Evolutionary conservation across 805 yeast genomes (phyloP).

Genomic region (Wickerhamomyces mucosus): DNA sequence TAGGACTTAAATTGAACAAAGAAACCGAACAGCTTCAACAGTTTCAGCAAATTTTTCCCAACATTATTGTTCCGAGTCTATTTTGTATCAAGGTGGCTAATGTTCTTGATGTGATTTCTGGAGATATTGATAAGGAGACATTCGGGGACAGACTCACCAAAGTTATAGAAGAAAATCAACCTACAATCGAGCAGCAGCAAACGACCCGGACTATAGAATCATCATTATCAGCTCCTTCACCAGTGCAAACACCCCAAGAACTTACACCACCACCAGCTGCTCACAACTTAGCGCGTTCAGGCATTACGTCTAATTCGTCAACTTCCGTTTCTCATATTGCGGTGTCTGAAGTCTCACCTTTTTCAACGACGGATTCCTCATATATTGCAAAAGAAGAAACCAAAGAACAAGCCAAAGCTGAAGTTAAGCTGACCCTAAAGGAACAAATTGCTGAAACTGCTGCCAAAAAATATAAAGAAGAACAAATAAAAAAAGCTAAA

Average conservation of each 20-base stretch:
- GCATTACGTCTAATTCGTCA: conserved; percentile 5
- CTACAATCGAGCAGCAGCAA: too few relatives aligned
- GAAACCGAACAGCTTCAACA: conserved; percentile 34
- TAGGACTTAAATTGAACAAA: conserved; percentile 31
- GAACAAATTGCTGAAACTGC: conserved; percentile 32
- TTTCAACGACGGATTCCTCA: conserved; percentile 5
- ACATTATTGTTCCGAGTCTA: conserved; percentile 43
- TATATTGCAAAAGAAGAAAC: conserved; percentile 1
- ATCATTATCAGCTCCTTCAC: too few relatives aligned
- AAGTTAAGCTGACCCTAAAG: conserved; percentile 28
- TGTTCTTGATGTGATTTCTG: conserved; percentile 33
- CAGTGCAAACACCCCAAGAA: conserved; percentile 7
- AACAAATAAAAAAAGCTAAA: conserved; percentile 25
- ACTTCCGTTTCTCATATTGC: too few relatives aligned
- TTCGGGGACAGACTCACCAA: conserved; percentile 21
- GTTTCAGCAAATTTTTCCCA: conserved; percentile 50
- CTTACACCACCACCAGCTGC: conserved; percentile 3
- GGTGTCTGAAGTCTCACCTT: too few relatives aligned
- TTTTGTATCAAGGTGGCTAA: conserved; percentile 41
- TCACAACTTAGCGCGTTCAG: conserved; percentile 3
- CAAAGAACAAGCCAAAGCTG: conserved; percentile 7
- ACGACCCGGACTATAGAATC: too few relatives aligned
- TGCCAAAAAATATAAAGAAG: conserved; percentile 29
- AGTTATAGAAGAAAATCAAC: too few relatives aligned
- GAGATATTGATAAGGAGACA: conserved; percentile 19